Percentiles rank a stretch among this genome's conserved stretches.
phyloP scores from a whole-genome alignment of 2,329 filamentous ascomycete species.

The Phialophora verrucosa region DNA sequence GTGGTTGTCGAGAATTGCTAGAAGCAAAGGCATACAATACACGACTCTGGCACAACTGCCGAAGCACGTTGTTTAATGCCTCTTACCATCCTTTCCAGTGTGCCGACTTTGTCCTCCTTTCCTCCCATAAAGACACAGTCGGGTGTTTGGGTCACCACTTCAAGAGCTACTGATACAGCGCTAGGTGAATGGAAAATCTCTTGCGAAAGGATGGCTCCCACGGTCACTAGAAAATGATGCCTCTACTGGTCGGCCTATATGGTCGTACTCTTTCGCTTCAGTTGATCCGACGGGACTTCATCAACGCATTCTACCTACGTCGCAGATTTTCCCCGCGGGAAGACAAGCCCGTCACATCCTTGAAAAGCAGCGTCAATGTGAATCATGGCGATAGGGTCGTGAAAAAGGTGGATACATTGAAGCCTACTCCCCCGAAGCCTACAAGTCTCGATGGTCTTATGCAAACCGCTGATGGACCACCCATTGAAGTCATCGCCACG shows the following conservation, averaged over 20 bases:
- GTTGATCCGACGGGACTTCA: background rate
- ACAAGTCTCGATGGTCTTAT: background rate
- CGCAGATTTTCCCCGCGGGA: background rate
- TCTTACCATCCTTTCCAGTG: background rate
- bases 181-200: background rate
- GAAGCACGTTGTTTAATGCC: background rate
- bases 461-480: background rate
- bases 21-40: background rate
- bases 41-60: background rate
- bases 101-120: background rate
- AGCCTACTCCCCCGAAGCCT: background rate
- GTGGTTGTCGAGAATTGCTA: background rate
- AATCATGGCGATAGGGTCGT: background rate
- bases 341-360: background rate
- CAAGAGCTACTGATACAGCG: background rate
- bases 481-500: background rate
- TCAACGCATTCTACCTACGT: background rate
- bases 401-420: background rate
- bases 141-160: background rate
- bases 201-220: background rate
- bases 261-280: background rate
- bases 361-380: background rate
- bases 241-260: background rate
- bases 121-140: background rate
- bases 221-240: background rate